Base-by-base conservation (phyloP, 306 rosid species). In the Cucurbita ficifolia region DNA sequence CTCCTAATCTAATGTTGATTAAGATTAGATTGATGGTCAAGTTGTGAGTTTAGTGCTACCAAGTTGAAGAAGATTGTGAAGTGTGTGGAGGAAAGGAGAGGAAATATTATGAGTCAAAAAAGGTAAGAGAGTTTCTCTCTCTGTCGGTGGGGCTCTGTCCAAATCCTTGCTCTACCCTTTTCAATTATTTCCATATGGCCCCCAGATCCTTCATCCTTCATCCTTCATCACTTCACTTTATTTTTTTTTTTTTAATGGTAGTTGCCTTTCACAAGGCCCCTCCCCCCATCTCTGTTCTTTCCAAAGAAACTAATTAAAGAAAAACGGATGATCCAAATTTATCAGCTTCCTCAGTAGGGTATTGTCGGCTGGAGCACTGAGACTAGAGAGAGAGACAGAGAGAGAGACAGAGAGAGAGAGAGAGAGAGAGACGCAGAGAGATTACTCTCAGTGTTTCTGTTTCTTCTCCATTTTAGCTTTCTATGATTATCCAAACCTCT, bases 121-220 rank as follows among this genome's bases (percentile, higher is more conserved):
- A 2, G 24, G 16, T 10, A 9, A 0, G 33, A 64, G 71, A 42
- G 54, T 70, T 76, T 77, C 72, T 67, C 72, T 67, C 72, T 76
- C 69, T 45, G 79, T 76, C 79, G 79, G 79, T 67, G 55, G 38
- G 52, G 53, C 38, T 13, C 68, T 60, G 12, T 14, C 67, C 67
- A 60, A 60, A 60, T 60, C 42, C 40, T 59, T 42, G 13, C 42
- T 59, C 5, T 38, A n/a, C n/a, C n/a, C 22, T 56, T 21, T 16
- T 33, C 43, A 13, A 14, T 59, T 33, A 60, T 60, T 60, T 60
- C 36, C 38, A 10, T 33, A 13, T 60, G 18, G 21, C 19, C 10
- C 19, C 35, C 11, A 10, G 11, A 59, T 59, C 40, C 64, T 29
- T 56, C 36, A 11, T 29, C 60, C 16, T 55, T 54, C 36, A n/a